phyloP scores from a whole-genome alignment of 768 basidiomycete species.

The Kwoniella pini region DNA sequence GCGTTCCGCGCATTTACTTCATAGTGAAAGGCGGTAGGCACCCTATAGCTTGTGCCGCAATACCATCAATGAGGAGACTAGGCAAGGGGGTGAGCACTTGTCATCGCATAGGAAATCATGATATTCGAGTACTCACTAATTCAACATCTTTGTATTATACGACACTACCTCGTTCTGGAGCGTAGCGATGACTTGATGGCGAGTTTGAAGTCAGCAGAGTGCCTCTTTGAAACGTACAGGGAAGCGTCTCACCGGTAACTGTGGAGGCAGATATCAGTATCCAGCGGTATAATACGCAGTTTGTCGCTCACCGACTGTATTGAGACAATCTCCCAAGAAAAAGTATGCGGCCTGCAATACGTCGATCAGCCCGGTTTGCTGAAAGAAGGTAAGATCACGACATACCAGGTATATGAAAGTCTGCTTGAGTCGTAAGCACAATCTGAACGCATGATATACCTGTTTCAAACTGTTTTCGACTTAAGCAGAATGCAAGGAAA shows the following conservation, averaged over 20 bases:
- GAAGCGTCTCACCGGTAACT: slow-evolving; percentile 29
- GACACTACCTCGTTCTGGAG: slow-evolving; percentile 49
- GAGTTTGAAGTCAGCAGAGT: no score
- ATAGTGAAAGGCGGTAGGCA: neutral
- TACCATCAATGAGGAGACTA: slow-evolving; percentile 49
- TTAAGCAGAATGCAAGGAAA: neutral
- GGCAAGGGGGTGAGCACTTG: slow-evolving; percentile 1
- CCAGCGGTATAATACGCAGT: neutral
- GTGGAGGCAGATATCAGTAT: neutral
- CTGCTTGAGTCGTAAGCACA: slow-evolving; percentile 61
- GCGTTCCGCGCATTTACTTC: neutral
- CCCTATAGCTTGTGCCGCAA: slow-evolving; percentile 46
- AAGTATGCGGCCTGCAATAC: slow-evolving; percentile 63
- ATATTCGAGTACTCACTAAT: slow-evolving; percentile 41
- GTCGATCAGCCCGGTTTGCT: slow-evolving; percentile 69
- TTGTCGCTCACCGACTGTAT: slow-evolving; percentile 38
- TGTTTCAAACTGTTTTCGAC: slow-evolving; percentile 48
- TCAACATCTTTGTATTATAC: slow-evolving; percentile 47
- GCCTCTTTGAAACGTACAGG: no score
- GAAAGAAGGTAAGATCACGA: slow-evolving; percentile 53
- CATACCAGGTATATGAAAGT: slow-evolving; percentile 72
- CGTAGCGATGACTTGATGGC: slow-evolving; percentile 39
- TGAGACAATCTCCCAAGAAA: slow-evolving; percentile 47
- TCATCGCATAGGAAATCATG: neutral
- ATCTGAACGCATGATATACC: slow-evolving; percentile 75